Evolutionary conservation across 495 filamentous ascomycete genomes (phyloP).

Genomic region (Pyronema omphalodes): DNA sequence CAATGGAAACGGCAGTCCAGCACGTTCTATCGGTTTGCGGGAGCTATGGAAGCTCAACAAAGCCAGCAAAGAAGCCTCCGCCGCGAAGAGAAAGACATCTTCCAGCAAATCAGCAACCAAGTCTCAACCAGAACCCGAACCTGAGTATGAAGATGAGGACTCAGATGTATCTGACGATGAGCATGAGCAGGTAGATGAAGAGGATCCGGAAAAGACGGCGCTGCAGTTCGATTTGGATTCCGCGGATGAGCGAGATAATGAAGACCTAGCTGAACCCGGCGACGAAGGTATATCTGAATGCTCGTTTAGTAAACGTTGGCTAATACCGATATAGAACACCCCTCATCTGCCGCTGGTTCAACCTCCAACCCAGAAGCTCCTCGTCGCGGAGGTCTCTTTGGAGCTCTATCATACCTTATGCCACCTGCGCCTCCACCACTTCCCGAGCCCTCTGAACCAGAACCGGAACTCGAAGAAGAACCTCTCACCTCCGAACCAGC

Average conservation of each 20-base stretch:
- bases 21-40: constrained; percentile 16
- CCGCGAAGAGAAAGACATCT: constrained; percentile 8
- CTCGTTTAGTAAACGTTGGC: not conserved
- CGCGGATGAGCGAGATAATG: not conserved
- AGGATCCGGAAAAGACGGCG: not conserved
- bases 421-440: not conserved
- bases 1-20: constrained; percentile 18
- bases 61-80: constrained; percentile 4
- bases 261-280: not conserved
- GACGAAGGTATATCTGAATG: not conserved
- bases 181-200: not conserved
- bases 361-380: no score
- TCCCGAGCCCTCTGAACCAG: not conserved
- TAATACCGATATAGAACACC: no score
- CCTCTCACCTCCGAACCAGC: not conserved
- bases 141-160: constrained; percentile 4
- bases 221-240: not conserved
- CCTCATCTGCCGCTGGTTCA: no score
- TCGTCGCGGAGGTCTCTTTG: no score
- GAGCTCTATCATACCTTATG: not conserved
- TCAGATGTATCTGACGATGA: not conserved
- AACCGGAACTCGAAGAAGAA: not conserved
- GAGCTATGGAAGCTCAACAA: constrained; percentile 23
- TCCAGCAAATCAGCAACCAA: not conserved
- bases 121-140: not conserved